Evolutionary conservation across 345 rosid species (phyloP), one percentile per base, ranked within the genome.

Genomic region (Eucalyptus grandis): DNA sequence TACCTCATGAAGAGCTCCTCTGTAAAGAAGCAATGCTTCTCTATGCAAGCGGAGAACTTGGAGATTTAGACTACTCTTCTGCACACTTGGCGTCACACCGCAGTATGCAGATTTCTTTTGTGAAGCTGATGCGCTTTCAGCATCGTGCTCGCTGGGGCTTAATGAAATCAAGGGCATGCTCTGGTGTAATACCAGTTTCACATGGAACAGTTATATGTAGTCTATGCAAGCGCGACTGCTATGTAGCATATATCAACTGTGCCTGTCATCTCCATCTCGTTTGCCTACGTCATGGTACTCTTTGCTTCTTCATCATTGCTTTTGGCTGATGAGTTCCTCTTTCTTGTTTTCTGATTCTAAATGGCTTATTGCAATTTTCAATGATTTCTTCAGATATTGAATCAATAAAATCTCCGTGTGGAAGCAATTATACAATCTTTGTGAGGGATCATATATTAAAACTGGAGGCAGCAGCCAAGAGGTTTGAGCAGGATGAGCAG

Each of bases 1-100:
- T 98, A 91, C 99, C 99, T 91, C 99, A 98, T 56, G 99, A 98
- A 93, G 99, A 98, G 90, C 95, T 98, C 92, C 91, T 98, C 49
- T 98, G 99, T 91, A 96, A 95, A 92, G 99, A 98, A 94, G 99
- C 99, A 86, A 95, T 97, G 98, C 94, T 92, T 88, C 95, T 98
- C 31, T 31, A 92, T 89, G 90, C 93, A 24, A 93, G 92, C 86
- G 67, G 91, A 90, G 94, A 94, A 87, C 89, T 94, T 86, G 96
- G 95, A 92, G 97, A 95, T 91, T 90, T 91, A 89, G 95, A 93
- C 88, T 91, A 88, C 91, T 93, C 96, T 26, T 91, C 92, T 31
- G 92, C 94, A 30, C 97, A 94, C 86, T 91, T 94, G 94, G 92
- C 91, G 22, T 94, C 97, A 90, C 94, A 94, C 88, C 92, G 53